These are phyloP conservation scores for Aquilaria agallochum DNA, from an alignment of 441 rosid genomes.

Conservation along the genomic window DNA sequence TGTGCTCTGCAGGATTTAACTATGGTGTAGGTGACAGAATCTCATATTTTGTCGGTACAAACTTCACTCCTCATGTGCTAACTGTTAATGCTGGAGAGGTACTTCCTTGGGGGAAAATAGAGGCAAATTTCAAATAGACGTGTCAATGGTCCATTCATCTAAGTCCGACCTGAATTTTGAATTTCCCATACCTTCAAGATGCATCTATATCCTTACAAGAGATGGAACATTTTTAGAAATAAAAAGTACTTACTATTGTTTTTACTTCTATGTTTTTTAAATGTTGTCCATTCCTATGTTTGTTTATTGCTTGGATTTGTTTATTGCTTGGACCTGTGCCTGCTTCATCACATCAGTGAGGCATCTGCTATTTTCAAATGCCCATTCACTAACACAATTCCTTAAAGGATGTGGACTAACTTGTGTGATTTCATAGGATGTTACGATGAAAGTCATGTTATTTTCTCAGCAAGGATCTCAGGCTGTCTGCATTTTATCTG, in stretches of 20 bases:
- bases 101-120: constrained; percentile 1
- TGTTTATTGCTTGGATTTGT: background rate
- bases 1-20: background rate
- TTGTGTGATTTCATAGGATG: constrained; percentile 49
- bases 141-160: too few species aligned
- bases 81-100: constrained; percentile 97
- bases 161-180: too few species aligned
- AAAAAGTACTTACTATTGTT: too few species aligned
- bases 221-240: too few species aligned
- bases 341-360: too few species aligned
- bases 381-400: too few species aligned
- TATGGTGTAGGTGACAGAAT: constrained; percentile 46
- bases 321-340: background rate
- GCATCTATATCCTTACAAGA: too few species aligned
- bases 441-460: constrained; percentile 89
- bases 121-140: too few species aligned
- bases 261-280: background rate
- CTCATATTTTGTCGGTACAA: constrained; percentile 56
- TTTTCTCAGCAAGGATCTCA: constrained; percentile 88
- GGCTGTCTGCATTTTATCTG: constrained; percentile 88
- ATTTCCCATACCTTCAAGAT: too few species aligned
- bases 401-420: too few species aligned
- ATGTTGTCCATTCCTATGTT: background rate
- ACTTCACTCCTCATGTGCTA: constrained; percentile 83
- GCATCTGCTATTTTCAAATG: too few species aligned